Evolutionary conservation across 176 grass and related monocot genomes (phyloP), one percentile per base, ranked within the genome.

Genomic region (Zea luxurians): DNA sequence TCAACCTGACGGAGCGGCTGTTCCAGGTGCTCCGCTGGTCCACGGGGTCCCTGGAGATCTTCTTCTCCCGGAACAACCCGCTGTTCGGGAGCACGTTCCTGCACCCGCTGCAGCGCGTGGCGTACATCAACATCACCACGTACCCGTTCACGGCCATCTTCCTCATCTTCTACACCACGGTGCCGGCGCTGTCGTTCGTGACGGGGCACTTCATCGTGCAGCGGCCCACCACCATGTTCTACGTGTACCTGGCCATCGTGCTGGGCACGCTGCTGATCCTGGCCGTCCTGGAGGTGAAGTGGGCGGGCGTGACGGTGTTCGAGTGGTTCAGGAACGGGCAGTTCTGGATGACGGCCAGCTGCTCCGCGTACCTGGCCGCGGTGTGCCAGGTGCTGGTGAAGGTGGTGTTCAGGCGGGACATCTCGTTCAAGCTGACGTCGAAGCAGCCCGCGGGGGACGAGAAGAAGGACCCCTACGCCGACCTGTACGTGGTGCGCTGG

Each of bases 111-210:
- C 95, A 98, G 49, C 87, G 95, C 27, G 83, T 94, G 2, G 95
- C 95, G 5, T 98, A 98, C 91, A 88, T 94, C 77, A 98, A 98
- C 73, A 90, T 98, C 48, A 91, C 88, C 37, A 88, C 90, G 36
- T 98, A 98, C 79, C 95, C 95, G 0, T 98, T 98, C 82, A 98
- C 95, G 40, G 93, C 95, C n/a, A 6, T 94, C 16, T 98, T 98
- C 85, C 95, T 98, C 68, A 87, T 94, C 63, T 88, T 94, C 64
- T 98, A 98, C 77, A 94, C 89, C 77, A 92, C 93, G 57, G 90
- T 98, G 41, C 95, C 95, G 42, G 95, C 95, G 49, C 89, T 98
- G 41, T 86, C 85, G 9, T 89, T 98, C 73, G 86, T 98, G 38
- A 88, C 95, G 8, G 88, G 88, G 4, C 95, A 98, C 78, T 98